Evolutionary conservation across 208 protist genomes (phyloP).

Genomic region (Leishmania martiniquensis): DNA sequence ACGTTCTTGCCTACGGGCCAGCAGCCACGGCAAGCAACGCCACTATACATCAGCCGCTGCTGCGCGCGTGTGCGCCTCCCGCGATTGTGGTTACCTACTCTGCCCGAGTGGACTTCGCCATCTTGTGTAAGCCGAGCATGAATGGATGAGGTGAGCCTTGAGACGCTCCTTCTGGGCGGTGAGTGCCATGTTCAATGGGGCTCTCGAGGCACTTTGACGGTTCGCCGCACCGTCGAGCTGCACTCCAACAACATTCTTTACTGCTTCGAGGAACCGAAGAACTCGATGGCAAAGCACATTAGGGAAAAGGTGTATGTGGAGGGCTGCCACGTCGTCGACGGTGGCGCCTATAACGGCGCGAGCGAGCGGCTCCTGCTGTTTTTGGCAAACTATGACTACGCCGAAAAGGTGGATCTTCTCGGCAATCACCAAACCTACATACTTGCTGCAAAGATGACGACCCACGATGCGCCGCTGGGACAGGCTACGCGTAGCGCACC

Average conservation of each 20-base stretch:
- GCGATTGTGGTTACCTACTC: neutral
- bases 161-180: conserved; percentile 49
- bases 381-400: conserved; percentile 52
- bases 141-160: conserved; percentile 46
- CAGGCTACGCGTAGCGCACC: neutral
- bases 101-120: neutral
- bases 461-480: neutral
- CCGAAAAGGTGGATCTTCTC: conserved; percentile 42
- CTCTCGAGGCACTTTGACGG: conserved; percentile 16
- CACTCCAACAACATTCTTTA: conserved; percentile 62
- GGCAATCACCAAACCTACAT: conserved; percentile 39
- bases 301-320: conserved; percentile 57
- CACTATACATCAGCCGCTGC: neutral
- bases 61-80: neutral
- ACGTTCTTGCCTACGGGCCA: neutral
- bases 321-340: conserved; percentile 54
- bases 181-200: conserved; percentile 43
- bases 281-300: conserved; percentile 67
- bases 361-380: conserved; percentile 46
- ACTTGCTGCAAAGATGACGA: conserved; percentile 17
- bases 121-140: neutral
- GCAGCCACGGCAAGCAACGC: neutral
- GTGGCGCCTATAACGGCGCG: conserved; percentile 27
- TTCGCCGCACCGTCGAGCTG: conserved; percentile 56
- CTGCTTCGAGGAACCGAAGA: conserved; percentile 60